Conservation (phyloP, 2,329 filamentous ascomycete genomes). For the Aspergillus sergii region DNA sequence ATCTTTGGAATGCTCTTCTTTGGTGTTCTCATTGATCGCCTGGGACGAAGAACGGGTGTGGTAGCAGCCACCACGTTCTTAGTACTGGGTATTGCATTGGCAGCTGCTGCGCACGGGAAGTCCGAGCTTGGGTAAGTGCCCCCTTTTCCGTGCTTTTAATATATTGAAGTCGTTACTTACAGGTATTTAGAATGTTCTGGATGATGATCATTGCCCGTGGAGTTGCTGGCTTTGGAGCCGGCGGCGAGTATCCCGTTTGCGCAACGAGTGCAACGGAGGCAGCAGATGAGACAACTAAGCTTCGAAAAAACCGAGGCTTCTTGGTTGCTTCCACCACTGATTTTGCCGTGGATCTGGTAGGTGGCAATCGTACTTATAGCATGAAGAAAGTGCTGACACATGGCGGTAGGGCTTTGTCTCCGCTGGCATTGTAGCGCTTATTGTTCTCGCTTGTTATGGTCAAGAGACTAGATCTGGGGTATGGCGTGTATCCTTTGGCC, state of each 20-base stretch:
- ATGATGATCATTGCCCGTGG: slow-evolving; percentile 49
- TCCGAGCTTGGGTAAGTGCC: slow-evolving; percentile 32
- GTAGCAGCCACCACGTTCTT: slow-evolving; percentile 52
- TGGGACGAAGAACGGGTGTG: slow-evolving; percentile 54
- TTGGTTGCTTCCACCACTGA: slow-evolving; percentile 29
- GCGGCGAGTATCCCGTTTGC: slow-evolving; percentile 40
- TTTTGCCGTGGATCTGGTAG: slow-evolving; percentile 28
- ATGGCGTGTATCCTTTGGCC: slow-evolving; percentile 54
- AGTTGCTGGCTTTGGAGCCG: slow-evolving; percentile 43
- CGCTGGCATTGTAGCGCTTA: slow-evolving; percentile 27
- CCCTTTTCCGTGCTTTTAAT: no score
- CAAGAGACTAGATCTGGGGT: slow-evolving; percentile 34
- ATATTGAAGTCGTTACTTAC: background rate
- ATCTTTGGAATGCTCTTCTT: slow-evolving; percentile 61
- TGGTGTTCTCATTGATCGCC: slow-evolving; percentile 52
- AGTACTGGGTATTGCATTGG: slow-evolving; percentile 50
- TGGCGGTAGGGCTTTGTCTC: slow-evolving; percentile 26
- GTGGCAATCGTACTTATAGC: background rate
- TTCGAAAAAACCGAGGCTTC: slow-evolving; percentile 28
- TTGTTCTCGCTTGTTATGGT: slow-evolving; percentile 28
- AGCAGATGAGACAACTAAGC: slow-evolving; percentile 25
- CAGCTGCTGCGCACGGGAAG: slow-evolving; percentile 49
- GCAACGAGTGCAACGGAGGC: slow-evolving; percentile 29
- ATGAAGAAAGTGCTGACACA: background rate
- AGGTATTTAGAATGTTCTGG: slow-evolving; percentile 46